Base-by-base conservation (phyloP, 768 basidiomycete genomes). In the Kwoniella mangroviensis region DNA sequence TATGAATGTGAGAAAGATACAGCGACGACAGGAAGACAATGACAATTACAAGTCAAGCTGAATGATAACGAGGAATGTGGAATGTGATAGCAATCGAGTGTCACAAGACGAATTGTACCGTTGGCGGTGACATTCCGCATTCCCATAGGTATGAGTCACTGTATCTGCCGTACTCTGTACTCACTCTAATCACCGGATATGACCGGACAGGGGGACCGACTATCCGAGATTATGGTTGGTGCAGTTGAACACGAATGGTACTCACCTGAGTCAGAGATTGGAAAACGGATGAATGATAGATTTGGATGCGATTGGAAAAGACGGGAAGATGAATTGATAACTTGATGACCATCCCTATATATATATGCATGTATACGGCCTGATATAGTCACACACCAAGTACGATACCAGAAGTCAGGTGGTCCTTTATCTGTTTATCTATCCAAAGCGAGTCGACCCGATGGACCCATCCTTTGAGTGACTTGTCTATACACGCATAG, bases 121-220 rank as follows among this genome's bases (percentile, higher is more conserved):
- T 34, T 34, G 34, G 34, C 9, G 34, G 34, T 34, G 34, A 34
- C 34, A 34, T 34, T 34, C 34, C 34, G 9, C 34, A 34, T 34
- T 34, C 34, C 34, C 34, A 34, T 34, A 34, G 34, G 34, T 34
- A 5, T 34, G 34, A 34, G 34, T 34, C 34, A 34, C 34, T 34
- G 9, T 34, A 7, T 6, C 34, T 34, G 34, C 34, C 45, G 45
- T 49, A 49, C 45, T 34, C 34, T 12, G 17, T 45, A 17, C 12
- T 17, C 10, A 17, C 12, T 17, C 10, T 45, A 19, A 26, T 57
- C 40, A 57, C 19, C 58, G 58, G 58, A 41, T 60, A 21, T 43
- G 58, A 43, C 58, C 58, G 58, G 58, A 28, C 11, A 10, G 21
- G 21, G 34, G 58, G 40, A 43, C 58, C 58, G 58, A 60, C 19